phyloP scores from a whole-genome alignment of 345 rosid species.

The Citrus cavaleriei region DNA sequence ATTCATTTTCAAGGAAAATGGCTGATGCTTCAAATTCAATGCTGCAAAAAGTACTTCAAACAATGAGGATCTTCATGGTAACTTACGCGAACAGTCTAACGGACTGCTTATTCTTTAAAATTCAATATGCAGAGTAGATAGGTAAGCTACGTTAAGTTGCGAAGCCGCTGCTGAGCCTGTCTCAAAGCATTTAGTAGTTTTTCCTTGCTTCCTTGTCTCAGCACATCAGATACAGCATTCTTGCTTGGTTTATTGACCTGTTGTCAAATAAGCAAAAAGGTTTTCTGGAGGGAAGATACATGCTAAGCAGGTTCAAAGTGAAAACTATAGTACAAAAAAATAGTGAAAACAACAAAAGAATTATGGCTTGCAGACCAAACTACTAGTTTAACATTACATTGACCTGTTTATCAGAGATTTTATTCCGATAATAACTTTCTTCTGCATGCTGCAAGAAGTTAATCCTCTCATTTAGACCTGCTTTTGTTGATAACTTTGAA shows the following conservation, averaged over 20 bases:
- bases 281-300: slow-evolving; percentile 1
- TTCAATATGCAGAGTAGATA: not conserved
- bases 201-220: slow-evolving; percentile 68
- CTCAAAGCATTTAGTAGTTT: slow-evolving; percentile 56
- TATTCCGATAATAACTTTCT: slow-evolving; percentile 53
- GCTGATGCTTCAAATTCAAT: slow-evolving; percentile 48
- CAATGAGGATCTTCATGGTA: slow-evolving; percentile 1
- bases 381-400: not conserved
- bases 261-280: not conserved
- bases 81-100: not conserved
- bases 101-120: not conserved
- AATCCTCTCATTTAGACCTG: slow-evolving; percentile 57
- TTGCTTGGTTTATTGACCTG: slow-evolving; percentile 62
- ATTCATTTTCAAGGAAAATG: slow-evolving; percentile 64
- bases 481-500: slow-evolving; percentile 44
- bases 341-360: not conserved
- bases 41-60: slow-evolving; percentile 37
- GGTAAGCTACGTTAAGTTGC: slow-evolving; percentile 31
- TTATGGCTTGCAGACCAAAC: not conserved
- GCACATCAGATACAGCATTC: slow-evolving; percentile 58
- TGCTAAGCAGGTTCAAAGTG: not conserved
- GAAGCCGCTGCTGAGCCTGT: slow-evolving; percentile 54
- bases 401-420: slow-evolving; percentile 54
- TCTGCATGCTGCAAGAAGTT: slow-evolving; percentile 70
- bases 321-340: not conserved